Evolutionary conservation across 1,284 basidiomycete genomes (phyloP), one percentile per base, ranked within the genome.

Genomic region (Lignosus rhinocerotis): DNA sequence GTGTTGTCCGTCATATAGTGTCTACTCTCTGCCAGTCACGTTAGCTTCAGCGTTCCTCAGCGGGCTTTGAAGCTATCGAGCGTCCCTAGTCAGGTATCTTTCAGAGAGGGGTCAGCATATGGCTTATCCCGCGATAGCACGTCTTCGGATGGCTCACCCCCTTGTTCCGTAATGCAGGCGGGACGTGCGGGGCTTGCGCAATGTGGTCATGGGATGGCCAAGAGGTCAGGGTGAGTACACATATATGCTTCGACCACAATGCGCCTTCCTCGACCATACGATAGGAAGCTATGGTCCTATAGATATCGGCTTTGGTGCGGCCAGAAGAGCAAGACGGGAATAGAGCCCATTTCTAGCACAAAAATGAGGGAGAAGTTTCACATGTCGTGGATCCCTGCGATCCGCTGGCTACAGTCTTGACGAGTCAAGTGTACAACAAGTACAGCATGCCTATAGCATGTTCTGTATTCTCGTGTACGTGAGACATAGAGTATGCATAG

Each of bases 141-240:
- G 48, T 31, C 25, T 25, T 4, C 25, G 2, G 58, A 56, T 11
- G 9, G 10, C 32, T 30, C 21, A 48, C 30, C 39, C 19, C 17
- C 33, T 21, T 16, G 9, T 17, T 34, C 31, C 43, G 49, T 46
- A 41, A 49, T 50, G 25, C 31, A 30, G 34, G 53, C 45, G 49
- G 53, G 44, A 46, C 25, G 31, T 33, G 25, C 41, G 41, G 52
- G 31, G 38, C 56, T 45, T 32, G 14, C 14, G 4, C 16, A n/a
- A n/a, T 25, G 52, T 32, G 55, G 58, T 64, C 62, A 64, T 61
- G 59, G 33, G 62, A 47, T 46, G 42, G 21, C 32, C 39, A 16
- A 32, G 3, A 19, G 33, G 43, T 31, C 36, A 54, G 43, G 58
- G 58, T 59, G 55, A 51, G 61, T 58, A 54, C 51, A 36, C 43